phyloP scores from a whole-genome alignment of 1,139 yeast species.

The Taiozyma sp. region DNA sequence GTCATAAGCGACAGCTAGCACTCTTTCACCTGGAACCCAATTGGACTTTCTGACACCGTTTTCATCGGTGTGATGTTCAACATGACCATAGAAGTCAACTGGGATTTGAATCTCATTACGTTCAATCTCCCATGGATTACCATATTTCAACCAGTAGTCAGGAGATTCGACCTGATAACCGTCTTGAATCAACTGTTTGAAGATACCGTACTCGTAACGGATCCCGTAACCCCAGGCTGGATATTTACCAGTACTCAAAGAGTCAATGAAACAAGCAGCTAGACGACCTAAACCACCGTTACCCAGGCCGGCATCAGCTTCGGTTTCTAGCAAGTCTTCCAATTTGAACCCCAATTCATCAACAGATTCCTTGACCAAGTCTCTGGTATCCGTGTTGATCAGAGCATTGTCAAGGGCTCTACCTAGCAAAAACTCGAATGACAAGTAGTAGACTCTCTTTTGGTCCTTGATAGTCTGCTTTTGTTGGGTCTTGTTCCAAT shows the following conservation, averaged over 20 bases:
- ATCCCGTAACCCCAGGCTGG: conserved; percentile 98
- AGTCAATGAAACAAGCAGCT: conserved; percentile 93
- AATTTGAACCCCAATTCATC: conserved; percentile 79
- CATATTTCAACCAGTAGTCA: conserved; percentile 85
- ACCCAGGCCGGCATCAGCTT: conserved; percentile 93
- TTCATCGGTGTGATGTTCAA: conserved; percentile 55
- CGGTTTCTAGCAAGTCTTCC: conserved; percentile 81
- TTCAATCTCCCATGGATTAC: conserved; percentile 92
- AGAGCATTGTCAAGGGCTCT: conserved; percentile 93
- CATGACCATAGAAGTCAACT: conserved; percentile 87
- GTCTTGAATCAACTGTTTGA: conserved; percentile 83
- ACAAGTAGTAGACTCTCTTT: conserved; percentile 82
- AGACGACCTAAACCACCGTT: conserved; percentile 94
- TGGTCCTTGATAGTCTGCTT: conserved; percentile 80
- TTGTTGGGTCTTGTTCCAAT: conserved; percentile 95
- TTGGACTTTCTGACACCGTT: conserved; percentile 44
- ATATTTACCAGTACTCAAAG: conserved; percentile 79
- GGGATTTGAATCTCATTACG: conserved; percentile 86
- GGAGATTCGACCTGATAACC: conserved; percentile 95
- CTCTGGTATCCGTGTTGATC: conserved; percentile 66
- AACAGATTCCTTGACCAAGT: conserved; percentile 50
- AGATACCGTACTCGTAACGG: conserved; percentile 91
- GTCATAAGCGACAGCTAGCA: conserved; percentile 88
- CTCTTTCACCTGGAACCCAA: conserved; percentile 90
- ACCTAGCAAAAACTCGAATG: conserved; percentile 92